Conservation (phyloP, 2,329 filamentous ascomycete genomes). For the Aspergillus sp. region DNA sequence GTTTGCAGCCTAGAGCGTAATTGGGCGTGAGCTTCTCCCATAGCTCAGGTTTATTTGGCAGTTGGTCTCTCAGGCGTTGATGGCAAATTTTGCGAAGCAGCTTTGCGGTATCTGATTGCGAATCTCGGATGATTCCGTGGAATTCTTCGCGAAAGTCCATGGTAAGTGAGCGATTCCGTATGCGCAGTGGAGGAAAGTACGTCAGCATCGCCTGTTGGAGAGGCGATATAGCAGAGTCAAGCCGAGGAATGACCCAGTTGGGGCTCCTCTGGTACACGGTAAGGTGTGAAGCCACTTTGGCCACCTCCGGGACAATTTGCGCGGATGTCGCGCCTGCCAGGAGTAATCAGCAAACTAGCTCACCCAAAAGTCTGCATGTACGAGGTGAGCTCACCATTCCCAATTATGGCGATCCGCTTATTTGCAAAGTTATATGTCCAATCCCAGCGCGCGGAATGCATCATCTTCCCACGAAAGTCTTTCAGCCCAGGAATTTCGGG, state of each 20-base stretch:
- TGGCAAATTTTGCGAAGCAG: constrained; percentile 38
- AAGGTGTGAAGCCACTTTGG: constrained; percentile 51
- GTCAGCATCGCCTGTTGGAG: constrained; percentile 46
- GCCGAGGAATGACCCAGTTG: constrained; percentile 59
- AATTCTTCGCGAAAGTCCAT: constrained; percentile 59
- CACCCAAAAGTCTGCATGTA: not conserved
- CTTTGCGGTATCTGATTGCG: constrained; percentile 41
- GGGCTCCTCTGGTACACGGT: constrained; percentile 59
- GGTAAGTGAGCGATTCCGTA: constrained; percentile 50
- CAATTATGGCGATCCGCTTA: constrained; percentile 59
- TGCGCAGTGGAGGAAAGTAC: constrained; percentile 53
- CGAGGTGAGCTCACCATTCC: constrained; percentile 48
- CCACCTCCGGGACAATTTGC: constrained; percentile 60
- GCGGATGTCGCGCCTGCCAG: constrained; percentile 54
- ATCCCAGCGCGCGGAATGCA: constrained; percentile 60
- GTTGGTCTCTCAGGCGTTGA: constrained; percentile 46
- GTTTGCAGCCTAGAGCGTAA: constrained; percentile 57
- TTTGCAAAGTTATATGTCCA: constrained; percentile 55
- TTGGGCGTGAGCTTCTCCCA: constrained; percentile 57
- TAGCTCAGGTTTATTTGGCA: constrained; percentile 51
- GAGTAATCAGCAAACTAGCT: not conserved
- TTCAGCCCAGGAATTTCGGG: constrained; percentile 52
- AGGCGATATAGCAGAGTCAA: constrained; percentile 48
- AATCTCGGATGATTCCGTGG: constrained; percentile 44
- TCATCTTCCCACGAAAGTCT: constrained; percentile 53